Conservation (phyloP, 768 basidiomycete genomes). For the Russula sp. region DNA sequence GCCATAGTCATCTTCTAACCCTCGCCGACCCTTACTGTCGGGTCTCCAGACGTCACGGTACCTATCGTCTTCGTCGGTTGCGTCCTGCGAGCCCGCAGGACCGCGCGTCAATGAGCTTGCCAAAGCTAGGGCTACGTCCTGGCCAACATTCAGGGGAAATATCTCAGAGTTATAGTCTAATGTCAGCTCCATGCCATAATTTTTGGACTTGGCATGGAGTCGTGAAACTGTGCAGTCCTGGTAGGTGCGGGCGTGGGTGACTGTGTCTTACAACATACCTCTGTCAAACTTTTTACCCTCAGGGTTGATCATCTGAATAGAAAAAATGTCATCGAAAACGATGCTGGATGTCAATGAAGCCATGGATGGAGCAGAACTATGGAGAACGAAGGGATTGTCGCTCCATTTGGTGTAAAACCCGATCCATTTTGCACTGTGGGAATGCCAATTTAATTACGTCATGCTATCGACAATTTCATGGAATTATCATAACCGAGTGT, state of each 20-base stretch:
- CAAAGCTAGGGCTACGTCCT: conserved; percentile 80
- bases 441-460: too few relatives aligned
- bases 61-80: conserved; percentile 57
- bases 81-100: conserved; percentile 44
- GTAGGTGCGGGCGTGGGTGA: neutral
- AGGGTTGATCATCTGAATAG: conserved; percentile 74
- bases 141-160: conserved; percentile 61
- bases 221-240: conserved; percentile 66
- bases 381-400: neutral
- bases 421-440: too few relatives aligned
- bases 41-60: conserved; percentile 80
- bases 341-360: conserved; percentile 51
- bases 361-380: conserved; percentile 3
- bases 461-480: too few relatives aligned
- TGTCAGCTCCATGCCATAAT: conserved; percentile 87
- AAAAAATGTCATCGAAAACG: conserved; percentile 93
- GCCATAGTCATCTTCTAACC: conserved; percentile 91
- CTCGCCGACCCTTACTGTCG: conserved; percentile 73
- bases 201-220: conserved; percentile 82
- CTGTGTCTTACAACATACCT: conserved; percentile 49
- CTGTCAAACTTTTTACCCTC: conserved; percentile 98
- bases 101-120: conserved; percentile 71
- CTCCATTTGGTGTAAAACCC: too few relatives aligned
- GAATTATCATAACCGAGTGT: too few relatives aligned
- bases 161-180: conserved; percentile 94